phyloP scores from a whole-genome alignment of 495 filamentous ascomycete species.

The Cercophora newfieldiana region DNA sequence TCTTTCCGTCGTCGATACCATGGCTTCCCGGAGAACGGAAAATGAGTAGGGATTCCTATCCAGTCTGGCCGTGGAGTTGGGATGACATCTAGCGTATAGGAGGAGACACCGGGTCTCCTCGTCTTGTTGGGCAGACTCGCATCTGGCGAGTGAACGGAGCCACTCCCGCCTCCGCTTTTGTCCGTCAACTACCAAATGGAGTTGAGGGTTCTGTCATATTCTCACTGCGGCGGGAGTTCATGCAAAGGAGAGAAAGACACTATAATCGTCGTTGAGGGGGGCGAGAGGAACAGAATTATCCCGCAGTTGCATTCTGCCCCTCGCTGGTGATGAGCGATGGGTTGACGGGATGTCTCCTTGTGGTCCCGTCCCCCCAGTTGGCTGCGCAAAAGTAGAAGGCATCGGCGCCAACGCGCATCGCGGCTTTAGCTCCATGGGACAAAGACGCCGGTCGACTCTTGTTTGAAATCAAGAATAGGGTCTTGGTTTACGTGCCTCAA shows the following conservation, averaged over 20 bases:
- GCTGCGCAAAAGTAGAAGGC: background rate
- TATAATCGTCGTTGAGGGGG: background rate
- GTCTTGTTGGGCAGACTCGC: constrained; percentile 4
- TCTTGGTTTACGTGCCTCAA: background rate
- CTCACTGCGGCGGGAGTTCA: background rate
- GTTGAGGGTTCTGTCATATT: background rate
- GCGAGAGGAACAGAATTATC: background rate
- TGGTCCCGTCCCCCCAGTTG: background rate
- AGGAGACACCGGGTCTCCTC: background rate
- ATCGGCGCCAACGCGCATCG: constrained; percentile 7
- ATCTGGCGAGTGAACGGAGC: background rate
- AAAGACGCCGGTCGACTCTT: background rate
- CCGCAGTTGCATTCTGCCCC: constrained; percentile 1
- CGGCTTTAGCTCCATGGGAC: background rate
- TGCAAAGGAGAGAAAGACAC: background rate
- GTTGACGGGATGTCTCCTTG: background rate
- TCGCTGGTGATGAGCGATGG: background rate
- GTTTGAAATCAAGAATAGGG: background rate
- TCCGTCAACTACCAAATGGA: background rate
- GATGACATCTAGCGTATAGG: background rate
- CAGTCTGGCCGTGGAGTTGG: background rate
- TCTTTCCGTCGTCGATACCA: background rate
- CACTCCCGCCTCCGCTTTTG: background rate
- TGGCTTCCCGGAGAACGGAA: background rate
- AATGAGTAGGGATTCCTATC: background rate